phyloP scores from a whole-genome alignment of 306 rosid genomes.

The Begonia peltatifolia region DNA sequence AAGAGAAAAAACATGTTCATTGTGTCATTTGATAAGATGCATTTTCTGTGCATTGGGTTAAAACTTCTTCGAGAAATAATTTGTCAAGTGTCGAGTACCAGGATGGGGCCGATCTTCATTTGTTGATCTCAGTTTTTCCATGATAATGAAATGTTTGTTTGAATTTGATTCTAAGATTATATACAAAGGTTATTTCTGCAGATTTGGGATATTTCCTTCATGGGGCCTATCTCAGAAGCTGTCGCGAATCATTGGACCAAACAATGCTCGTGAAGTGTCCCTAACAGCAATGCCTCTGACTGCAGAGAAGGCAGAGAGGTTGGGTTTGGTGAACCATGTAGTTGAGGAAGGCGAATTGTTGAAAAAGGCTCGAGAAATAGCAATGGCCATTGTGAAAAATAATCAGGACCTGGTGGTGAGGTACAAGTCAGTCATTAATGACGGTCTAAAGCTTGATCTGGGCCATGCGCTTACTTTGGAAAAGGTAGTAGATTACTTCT shows the following conservation, averaged over 20 bases:
- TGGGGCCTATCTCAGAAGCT: slow-evolving; percentile 98
- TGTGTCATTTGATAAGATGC: too few species aligned
- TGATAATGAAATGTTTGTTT: background rate
- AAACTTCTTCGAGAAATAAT: too few species aligned
- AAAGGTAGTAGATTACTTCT: slow-evolving; percentile 29
- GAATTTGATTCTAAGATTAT: too few species aligned
- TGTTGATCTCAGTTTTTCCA: too few species aligned
- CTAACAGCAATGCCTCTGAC: slow-evolving; percentile 68
- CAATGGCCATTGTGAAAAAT: slow-evolving; percentile 41
- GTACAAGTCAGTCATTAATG: slow-evolving; percentile 74
- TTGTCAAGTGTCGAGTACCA: too few species aligned
- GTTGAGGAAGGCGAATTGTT: slow-evolving; percentile 60
- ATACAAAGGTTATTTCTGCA: slow-evolving; percentile 8
- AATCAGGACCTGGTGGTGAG: slow-evolving; percentile 67
- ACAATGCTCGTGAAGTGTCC: slow-evolving; percentile 82
- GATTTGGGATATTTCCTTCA: slow-evolving; percentile 94
- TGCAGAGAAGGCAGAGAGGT: slow-evolving; percentile 61
- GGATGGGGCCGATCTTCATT: too few species aligned
- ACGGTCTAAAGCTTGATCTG: slow-evolving; percentile 69
- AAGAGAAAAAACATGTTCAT: too few species aligned
- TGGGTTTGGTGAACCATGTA: slow-evolving; percentile 77
- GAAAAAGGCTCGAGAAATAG: slow-evolving; percentile 66
- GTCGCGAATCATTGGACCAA: slow-evolving; percentile 52
- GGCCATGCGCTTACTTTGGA: slow-evolving; percentile 63
- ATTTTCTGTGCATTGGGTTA: too few species aligned